Conservation (phyloP, 108 stramenopile genomes). For the Conticribra weissflogii region DNA sequence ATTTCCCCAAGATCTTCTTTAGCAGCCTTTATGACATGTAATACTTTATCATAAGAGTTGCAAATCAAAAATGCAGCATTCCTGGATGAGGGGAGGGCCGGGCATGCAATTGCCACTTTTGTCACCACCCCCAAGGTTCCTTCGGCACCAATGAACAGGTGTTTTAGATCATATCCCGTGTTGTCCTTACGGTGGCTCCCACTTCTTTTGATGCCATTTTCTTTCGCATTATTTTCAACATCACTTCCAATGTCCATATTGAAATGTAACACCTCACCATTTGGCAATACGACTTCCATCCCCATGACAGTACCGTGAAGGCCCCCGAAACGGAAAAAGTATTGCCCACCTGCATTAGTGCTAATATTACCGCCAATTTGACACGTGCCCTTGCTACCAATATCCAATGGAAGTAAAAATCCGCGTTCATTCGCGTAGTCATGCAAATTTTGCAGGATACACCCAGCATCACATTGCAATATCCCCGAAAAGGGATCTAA, state of each 20-base stretch:
- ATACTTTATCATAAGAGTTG: slow-evolving; percentile 63
- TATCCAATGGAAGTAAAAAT: slow-evolving; percentile 87
- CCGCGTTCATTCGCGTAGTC: slow-evolving; percentile 59
- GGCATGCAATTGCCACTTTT: slow-evolving; percentile 73
- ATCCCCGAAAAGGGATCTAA: slow-evolving; percentile 80
- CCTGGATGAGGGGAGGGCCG: slow-evolving; percentile 66
- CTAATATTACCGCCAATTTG: slow-evolving; percentile 95
- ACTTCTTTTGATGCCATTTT: background rate
- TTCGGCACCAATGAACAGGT: slow-evolving; percentile 96
- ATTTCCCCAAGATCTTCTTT: slow-evolving; percentile 82
- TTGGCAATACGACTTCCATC: slow-evolving; percentile 89
- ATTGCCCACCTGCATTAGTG: slow-evolving; percentile 95
- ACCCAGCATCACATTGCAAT: slow-evolving; percentile 90
- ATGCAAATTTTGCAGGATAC: slow-evolving; percentile 87
- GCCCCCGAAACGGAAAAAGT: slow-evolving; percentile 64
- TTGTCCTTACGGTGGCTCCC: slow-evolving; percentile 91
- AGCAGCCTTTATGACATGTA: slow-evolving; percentile 58
- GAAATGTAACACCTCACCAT: slow-evolving; percentile 83
- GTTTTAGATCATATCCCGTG: slow-evolving; percentile 94
- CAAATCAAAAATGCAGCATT: slow-evolving; percentile 86
- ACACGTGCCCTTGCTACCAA: slow-evolving; percentile 96
- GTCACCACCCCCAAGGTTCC: slow-evolving; percentile 96
- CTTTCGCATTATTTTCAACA: background rate
- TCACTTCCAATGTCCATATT: slow-evolving; percentile 21
- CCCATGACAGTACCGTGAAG: slow-evolving; percentile 94